Conservation (phyloP, 2,329 filamentous ascomycete species). For the Venturia effusa region DNA sequence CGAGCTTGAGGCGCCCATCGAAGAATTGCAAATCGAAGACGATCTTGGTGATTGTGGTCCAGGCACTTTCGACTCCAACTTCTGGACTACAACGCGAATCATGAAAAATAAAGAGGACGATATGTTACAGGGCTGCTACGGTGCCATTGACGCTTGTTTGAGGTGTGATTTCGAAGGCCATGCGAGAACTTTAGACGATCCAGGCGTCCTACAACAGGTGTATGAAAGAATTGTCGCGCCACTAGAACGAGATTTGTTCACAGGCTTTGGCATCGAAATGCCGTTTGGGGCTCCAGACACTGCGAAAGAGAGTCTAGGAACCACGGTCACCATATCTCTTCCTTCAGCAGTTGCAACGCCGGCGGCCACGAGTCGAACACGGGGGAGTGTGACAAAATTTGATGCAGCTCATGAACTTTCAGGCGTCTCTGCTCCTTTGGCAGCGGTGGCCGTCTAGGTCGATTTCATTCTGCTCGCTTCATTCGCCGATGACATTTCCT, state of each 20-base stretch:
- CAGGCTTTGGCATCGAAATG: conserved; percentile 1
- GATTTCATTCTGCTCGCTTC: not conserved
- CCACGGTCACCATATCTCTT: not conserved
- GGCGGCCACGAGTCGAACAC: not conserved
- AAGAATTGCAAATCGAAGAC: not conserved
- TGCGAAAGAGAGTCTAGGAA: not conserved
- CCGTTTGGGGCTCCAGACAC: not conserved
- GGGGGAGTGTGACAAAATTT: not conserved
- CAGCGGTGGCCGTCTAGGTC: too few species aligned
- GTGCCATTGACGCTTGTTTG: conserved; percentile 6
- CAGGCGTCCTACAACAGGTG: not conserved
- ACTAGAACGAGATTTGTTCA: conserved; percentile 4
- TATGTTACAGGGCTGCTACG: conserved; percentile 3
- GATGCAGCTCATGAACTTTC: not conserved
- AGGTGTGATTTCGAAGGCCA: conserved; percentile 5
- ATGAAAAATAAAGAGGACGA: conserved; percentile 1
- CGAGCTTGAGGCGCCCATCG: conserved; percentile 6
- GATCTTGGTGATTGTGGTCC: conserved; percentile 3
- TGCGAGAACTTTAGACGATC: conserved; percentile 1
- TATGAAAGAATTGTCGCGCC: conserved; percentile 10
- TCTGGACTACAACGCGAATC: conserved; percentile 5
- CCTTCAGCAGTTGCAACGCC: not conserved
- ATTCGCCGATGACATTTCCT: not conserved
- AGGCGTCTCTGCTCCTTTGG: not conserved
- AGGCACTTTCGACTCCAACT: conserved; percentile 5